Conservation (phyloP, 2,329 filamentous ascomycete species). For the Coniochaeta ligniaria region DNA sequence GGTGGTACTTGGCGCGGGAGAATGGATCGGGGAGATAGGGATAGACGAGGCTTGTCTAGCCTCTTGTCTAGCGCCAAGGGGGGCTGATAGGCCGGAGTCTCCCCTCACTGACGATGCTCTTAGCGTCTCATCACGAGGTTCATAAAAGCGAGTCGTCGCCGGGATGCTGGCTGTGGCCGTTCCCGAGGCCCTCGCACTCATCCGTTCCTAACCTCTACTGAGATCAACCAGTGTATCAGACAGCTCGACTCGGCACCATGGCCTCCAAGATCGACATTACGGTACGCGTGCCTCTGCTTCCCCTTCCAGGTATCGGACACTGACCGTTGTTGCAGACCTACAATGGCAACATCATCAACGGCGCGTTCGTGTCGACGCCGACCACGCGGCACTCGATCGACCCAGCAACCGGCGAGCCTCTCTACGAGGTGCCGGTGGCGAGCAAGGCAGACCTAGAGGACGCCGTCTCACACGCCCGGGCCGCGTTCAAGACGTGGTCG, state of each 20-base stretch:
- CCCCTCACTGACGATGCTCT: no score
- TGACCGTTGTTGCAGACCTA: constrained; percentile 8
- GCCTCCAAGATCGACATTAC: neutral
- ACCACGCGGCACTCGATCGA: constrained; percentile 21
- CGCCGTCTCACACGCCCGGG: constrained; percentile 26
- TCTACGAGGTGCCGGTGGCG: constrained; percentile 28
- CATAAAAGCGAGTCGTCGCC: neutral
- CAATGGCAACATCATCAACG: constrained; percentile 17
- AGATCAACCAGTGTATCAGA: neutral
- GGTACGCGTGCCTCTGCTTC: neutral
- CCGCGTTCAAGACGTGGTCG: constrained; percentile 30
- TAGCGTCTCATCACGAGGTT: no score
- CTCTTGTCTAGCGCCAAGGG: neutral
- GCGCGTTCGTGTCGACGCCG: constrained; percentile 8
- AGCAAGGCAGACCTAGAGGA: constrained; percentile 28
- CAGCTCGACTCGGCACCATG: neutral
- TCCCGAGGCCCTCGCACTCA: no score
- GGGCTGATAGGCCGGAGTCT: no score
- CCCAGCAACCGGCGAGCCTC: constrained; percentile 23
- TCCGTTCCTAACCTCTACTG: neutral
- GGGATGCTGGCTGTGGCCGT: neutral
- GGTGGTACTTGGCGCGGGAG: no score
- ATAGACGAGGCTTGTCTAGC: no score
- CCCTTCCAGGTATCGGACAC: neutral
- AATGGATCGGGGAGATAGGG: no score